Percentiles rank a stretch among this genome's conserved stretches.
Evolutionary conservation across 805 yeast genomes (phyloP).

Genomic region (Isabelozyma gotoi): DNA sequence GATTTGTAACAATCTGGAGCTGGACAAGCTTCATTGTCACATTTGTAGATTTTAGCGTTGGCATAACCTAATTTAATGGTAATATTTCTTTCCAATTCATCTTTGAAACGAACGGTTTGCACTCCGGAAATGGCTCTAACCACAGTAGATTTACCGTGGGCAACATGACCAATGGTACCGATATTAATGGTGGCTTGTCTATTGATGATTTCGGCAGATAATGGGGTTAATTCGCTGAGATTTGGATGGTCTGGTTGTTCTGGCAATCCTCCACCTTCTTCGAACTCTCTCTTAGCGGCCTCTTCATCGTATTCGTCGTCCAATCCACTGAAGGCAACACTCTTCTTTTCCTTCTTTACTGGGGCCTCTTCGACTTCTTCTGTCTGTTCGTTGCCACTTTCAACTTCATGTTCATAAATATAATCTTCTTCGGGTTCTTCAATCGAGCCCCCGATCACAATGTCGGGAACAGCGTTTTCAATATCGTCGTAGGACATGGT

Average conservation of each 20-base stretch:
- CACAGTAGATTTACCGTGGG: slow-evolving; percentile 92
- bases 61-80: slow-evolving; percentile 99
- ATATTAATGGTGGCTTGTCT: slow-evolving; percentile 99
- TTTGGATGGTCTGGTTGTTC: slow-evolving; percentile 93
- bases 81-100: slow-evolving; percentile 97
- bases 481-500: slow-evolving; percentile 72
- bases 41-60: slow-evolving; percentile 95
- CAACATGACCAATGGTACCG: slow-evolving; percentile 96
- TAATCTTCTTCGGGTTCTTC: slow-evolving; percentile 38
- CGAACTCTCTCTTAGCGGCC: slow-evolving; percentile 78
- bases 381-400: slow-evolving; percentile 43
- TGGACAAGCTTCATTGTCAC: slow-evolving; percentile 81
- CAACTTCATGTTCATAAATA: slow-evolving; percentile 54
- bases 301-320: slow-evolving; percentile 72
- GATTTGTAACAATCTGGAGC: slow-evolving; percentile 95
- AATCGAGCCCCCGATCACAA: slow-evolving; percentile 63
- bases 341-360: slow-evolving; percentile 52
- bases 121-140: slow-evolving; percentile 97
- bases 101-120: slow-evolving; percentile 98
- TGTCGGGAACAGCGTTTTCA: slow-evolving; percentile 82
- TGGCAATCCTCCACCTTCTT: slow-evolving; percentile 98
- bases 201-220: slow-evolving; percentile 92
- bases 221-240: slow-evolving; percentile 75
- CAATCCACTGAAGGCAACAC: slow-evolving; percentile 79
- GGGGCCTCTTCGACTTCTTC: slow-evolving; percentile 42